Evolutionary conservation across 2,329 filamentous ascomycete species (phyloP), one percentile per base, ranked within the genome.

Genomic region (Aspergillus awamori): DNA sequence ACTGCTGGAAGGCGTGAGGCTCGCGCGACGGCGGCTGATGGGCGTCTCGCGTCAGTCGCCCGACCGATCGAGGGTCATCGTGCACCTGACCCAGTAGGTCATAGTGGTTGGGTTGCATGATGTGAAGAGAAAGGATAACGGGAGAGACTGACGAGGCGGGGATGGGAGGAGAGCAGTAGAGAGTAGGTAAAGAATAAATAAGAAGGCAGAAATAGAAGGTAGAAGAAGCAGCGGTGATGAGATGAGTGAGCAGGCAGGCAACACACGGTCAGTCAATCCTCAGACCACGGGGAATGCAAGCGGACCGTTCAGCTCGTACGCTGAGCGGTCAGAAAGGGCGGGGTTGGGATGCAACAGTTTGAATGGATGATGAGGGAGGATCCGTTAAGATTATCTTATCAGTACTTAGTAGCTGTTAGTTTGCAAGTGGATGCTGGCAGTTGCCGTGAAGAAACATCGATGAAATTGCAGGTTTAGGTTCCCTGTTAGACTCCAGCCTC

Each of bases 71-170:
- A 60, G 69, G 66, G 58, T 75, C 71, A 43, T 68, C 65, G 48
- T 67, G 75, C 69, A 71, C 72, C 68, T 76, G 74, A 71, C 73
- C 69, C n/a, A 73, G 67, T 13, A 72, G 68, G 67, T 78, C 75
- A 69, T 71, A 73, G 68, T 76, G 74, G 59, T 72, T 76, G 60
- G 76, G 75, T 66, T 79, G 76, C 77, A 79, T 79, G 57, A 60
- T 65, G 53, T 11, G 43, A n/a, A 45, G 39, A 17, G 49, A n/a
- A 45, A 41, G 53, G 41, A 57, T 43, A 52, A 45, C 8, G 30
- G 10, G n/a, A 38, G 26, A 54, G 22, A 24, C 36, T 60, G 28
- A 24, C 60, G 54, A 58, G 61, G 24, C 36, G 41, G 28, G 28
- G 28, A 26, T 36, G 33, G 36, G 53, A 53, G 59, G 57, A 41